Percentiles rank a stretch among this genome's conserved stretches.
Conservation (phyloP, 805 yeast genomes). For the Metschnikowia lachancei region DNA sequence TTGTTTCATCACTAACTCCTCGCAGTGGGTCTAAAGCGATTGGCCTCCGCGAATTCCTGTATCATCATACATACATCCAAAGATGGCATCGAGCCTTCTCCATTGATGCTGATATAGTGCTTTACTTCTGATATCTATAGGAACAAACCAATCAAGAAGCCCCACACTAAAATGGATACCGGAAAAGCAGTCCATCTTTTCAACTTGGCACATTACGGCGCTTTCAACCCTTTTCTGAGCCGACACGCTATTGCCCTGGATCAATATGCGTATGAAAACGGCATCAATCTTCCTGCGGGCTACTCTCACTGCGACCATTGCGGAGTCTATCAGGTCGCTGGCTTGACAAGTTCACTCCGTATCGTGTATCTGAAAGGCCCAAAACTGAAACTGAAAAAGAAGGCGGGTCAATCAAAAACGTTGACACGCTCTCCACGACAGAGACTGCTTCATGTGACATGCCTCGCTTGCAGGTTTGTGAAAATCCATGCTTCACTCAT, state of each 20-base stretch:
- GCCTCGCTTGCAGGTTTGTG: slow-evolving; percentile 22
- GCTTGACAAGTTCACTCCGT: slow-evolving; percentile 28
- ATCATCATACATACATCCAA: too few species aligned
- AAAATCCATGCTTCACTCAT: slow-evolving; percentile 13
- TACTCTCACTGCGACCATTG: slow-evolving; percentile 31
- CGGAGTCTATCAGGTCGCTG: slow-evolving; percentile 34
- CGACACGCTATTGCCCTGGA: slow-evolving; percentile 25
- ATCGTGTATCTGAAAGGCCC: slow-evolving; percentile 20
- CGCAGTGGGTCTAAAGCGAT: too few species aligned
- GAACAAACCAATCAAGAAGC: neutral
- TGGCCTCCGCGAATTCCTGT: too few species aligned
- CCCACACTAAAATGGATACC: slow-evolving; percentile 12
- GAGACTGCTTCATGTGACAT: slow-evolving; percentile 17
- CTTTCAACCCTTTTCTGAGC: slow-evolving; percentile 27
- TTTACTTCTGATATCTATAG: too few species aligned
- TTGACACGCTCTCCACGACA: neutral
- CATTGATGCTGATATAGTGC: too few species aligned
- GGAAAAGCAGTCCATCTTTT: slow-evolving; percentile 24
- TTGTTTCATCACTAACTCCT: too few species aligned
- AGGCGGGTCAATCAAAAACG: too few species aligned
- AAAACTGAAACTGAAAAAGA: neutral
- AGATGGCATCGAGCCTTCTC: too few species aligned
- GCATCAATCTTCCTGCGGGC: slow-evolving; percentile 29
- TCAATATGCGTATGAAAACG: slow-evolving; percentile 23
- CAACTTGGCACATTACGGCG: slow-evolving; percentile 30